Evolutionary conservation across 1,284 basidiomycete genomes (phyloP), one percentile per base, ranked within the genome.

Genomic region (Laetiporus sulphureus): DNA sequence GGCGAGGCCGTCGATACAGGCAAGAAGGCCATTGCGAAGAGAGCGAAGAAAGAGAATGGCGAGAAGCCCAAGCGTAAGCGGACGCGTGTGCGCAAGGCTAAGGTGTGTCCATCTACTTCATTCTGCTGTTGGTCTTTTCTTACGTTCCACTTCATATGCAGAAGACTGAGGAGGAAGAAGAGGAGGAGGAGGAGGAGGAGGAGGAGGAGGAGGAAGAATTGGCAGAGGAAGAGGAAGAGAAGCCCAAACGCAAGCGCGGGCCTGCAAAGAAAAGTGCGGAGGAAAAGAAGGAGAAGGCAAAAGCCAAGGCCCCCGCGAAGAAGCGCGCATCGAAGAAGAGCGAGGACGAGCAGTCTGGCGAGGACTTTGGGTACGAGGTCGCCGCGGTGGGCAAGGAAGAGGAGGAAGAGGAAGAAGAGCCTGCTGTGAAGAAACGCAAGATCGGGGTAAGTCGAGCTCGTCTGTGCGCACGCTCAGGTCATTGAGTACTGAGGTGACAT

Each of bases 271-370:
- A 18, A 67, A 63, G 25, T 4, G 63, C 63, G 23, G 71, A 70
- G 47, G n/a, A n/a, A n/a, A n/a, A n/a, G n/a, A 71, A 73, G 49
- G 59, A 58, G 43, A 60, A 59, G 52, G 62, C 60, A 16, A 66
- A 61, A 53, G 60, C 48, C 40, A 64, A 61, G 47, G 59, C 58
- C 1, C 48, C 61, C 10, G 41, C 59, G 5, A 62, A 59, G 53
- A 61, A 59, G 53, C 51, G 54, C 12, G 56, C 42, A n/a, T 12
- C 60, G 3, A 68, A 62, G 59, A 69, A 70, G 42, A 59, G 64
- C 22, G 48, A 47, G 19, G 47, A 48, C 6, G 51, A 53, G 3
- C 64, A 65, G 44, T 60, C 58, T 10, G 64, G 55, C 23, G 64
- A 66, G 44, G 65, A 66, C 50, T 65, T 64, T 36, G 55, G 45